A percentile compares a stretch with the other conserved stretches of the same genome.
phyloP scores from a whole-genome alignment of 176 grass and related monocot genomes.

The Cymbopogon citratus region DNA sequence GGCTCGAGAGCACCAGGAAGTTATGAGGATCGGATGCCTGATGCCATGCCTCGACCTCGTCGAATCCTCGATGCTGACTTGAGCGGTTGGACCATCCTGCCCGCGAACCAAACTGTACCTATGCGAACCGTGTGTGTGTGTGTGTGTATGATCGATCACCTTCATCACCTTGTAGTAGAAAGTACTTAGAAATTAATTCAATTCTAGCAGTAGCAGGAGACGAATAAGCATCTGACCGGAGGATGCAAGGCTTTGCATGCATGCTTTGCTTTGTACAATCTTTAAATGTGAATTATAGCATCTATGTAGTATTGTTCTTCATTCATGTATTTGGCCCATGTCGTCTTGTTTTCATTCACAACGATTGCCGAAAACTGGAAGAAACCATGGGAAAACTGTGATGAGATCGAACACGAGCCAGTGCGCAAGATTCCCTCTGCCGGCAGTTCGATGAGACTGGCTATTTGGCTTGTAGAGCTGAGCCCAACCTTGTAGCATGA shows the following conservation, averaged over 20 bases:
- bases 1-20: slow-evolving; percentile 45
- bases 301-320: neutral
- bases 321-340: neutral
- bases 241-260: slow-evolving; percentile 34
- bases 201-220: slow-evolving; percentile 15
- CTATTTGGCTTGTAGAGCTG: neutral
- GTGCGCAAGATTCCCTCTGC: neutral
- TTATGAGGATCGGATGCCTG: neutral
- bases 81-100: neutral
- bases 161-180: neutral
- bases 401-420: neutral
- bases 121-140: neutral
- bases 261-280: slow-evolving; percentile 13
- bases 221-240: slow-evolving; percentile 34
- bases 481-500: neutral
- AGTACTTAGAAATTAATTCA: slow-evolving; percentile 36
- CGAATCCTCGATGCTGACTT: neutral
- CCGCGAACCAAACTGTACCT: neutral
- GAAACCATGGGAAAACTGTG: neutral
- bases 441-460: neutral
- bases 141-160: neutral
- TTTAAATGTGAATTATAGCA: slow-evolving; percentile 31
- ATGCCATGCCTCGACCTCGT: no score
- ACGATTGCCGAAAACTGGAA: neutral
- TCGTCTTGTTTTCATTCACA: neutral